Base-by-base conservation (phyloP, 2,329 filamentous ascomycete species). In the Arachnomyces sp. region DNA sequence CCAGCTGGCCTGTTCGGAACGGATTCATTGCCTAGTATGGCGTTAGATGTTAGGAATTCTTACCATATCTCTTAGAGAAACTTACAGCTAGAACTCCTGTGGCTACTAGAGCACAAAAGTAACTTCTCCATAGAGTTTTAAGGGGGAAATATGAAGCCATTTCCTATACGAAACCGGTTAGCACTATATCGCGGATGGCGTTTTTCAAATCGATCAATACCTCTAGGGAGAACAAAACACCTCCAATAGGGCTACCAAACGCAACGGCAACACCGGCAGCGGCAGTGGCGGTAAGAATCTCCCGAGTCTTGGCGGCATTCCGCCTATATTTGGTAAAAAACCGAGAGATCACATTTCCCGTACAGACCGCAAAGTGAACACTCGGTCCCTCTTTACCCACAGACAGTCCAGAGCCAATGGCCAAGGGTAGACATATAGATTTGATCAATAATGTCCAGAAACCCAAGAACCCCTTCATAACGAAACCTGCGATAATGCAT, bases 301-400 rank as follows among this genome's bases (percentile, higher is more conserved):
- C 92, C 40, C 92, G 76, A 3, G 87, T 96, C 65, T 96, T 96
- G 40, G 87, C 86, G 1, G 90, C 90, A 62, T 92, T 96, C 39
- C 80, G 78, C 56, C 80, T 82, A 61, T 96, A 98, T 63, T 95
- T 96, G 59, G 81, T 78, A 59, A 98, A 98, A 48, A 95, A 75
- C 34, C 87, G 76, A 21, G 88, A 95, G 44, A 98, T 92, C 48
- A 98, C 90, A 61, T 95, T 96, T 43, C 92, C 92, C 0, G 89
- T 95, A 56, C 92, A 96, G 5, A 96, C 92, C 3, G 92, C 92
- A 59, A 96, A 98, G 63, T 98, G 92, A n/a, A 98, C 92, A 63
- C 89, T 95, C 0, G 92, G 92, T 0, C 92, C 92, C 67, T 98
- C 92, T 59, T 98, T 98, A 40, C 92, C 92, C 9, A 98, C 88